Conservation (phyloP, 1,139 yeast genomes). For the Hansenula lynferdii region DNA sequence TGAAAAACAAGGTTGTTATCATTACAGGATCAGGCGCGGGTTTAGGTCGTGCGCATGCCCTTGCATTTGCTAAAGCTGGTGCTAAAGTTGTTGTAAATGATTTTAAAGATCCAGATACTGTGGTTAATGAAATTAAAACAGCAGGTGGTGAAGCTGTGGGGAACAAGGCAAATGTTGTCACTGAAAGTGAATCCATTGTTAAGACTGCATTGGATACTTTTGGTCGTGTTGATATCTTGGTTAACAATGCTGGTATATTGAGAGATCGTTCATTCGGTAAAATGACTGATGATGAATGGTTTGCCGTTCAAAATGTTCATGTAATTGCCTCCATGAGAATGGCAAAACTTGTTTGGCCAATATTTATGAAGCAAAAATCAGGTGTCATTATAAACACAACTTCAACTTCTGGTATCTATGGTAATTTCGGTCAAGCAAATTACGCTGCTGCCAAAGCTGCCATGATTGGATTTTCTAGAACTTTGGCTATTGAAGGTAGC, state of each 20-base stretch:
- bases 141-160: constrained; percentile 85
- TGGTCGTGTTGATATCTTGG: constrained; percentile 81
- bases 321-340: constrained; percentile 77
- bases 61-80: constrained; percentile 81
- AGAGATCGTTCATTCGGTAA: constrained; percentile 87
- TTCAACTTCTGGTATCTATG: constrained; percentile 95
- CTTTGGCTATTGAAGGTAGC: constrained; percentile 88
- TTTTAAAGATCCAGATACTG: constrained; percentile 67
- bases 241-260: constrained; percentile 93
- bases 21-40: constrained; percentile 98
- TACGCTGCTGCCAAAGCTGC: constrained; percentile 94
- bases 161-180: constrained; percentile 77
- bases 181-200: constrained; percentile 71
- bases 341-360: constrained; percentile 91
- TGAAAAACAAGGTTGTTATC: constrained; percentile 82
- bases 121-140: constrained; percentile 70
- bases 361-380: constrained; percentile 67
- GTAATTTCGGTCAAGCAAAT: constrained; percentile 96
- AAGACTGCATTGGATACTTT: constrained; percentile 72
- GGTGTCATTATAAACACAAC: constrained; percentile 88
- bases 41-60: constrained; percentile 87
- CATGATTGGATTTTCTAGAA: constrained; percentile 76
- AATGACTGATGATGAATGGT: constrained; percentile 84
- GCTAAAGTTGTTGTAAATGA: constrained; percentile 96
- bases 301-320: constrained; percentile 76